These are phyloP conservation scores for Aegilops longissima DNA, from an alignment of 176 grass and related monocot species.

Conservation along the genomic window DNA sequence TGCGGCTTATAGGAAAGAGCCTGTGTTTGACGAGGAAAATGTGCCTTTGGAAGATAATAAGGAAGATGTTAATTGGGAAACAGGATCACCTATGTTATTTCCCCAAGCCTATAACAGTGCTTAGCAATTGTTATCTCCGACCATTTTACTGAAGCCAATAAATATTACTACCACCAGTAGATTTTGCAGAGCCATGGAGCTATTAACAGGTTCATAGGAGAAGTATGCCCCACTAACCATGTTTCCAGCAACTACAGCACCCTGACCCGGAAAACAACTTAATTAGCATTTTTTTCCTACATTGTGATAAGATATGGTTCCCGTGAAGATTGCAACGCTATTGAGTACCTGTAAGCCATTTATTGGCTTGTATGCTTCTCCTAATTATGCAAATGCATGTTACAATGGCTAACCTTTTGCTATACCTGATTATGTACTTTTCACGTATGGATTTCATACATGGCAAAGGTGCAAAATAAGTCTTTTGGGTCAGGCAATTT, in stretches of 20 bases:
- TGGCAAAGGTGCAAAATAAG: neutral
- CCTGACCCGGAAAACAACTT: neutral
- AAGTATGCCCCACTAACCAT: neutral
- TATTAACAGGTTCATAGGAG: neutral
- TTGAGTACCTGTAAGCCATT: neutral
- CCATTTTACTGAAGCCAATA: conserved; percentile 12
- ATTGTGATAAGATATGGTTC: neutral
- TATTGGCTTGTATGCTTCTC: neutral
- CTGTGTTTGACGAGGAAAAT: neutral
- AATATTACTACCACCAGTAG: neutral
- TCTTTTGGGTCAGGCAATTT: neutral
- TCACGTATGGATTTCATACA: neutral
- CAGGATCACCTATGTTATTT: neutral
- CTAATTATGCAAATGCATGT: neutral
- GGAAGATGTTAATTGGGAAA: neutral
- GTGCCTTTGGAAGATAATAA: neutral
- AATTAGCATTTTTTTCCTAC: neutral
- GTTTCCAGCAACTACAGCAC: neutral
- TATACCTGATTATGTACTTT: neutral
- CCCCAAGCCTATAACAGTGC: neutral
- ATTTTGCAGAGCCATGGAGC: neutral
- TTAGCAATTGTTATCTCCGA: neutral
- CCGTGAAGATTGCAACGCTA: neutral
- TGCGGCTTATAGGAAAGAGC: neutral
- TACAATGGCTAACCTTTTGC: neutral